phyloP scores from a whole-genome alignment of 2,329 filamentous ascomycete genomes.

The Colletotrichum magnum region DNA sequence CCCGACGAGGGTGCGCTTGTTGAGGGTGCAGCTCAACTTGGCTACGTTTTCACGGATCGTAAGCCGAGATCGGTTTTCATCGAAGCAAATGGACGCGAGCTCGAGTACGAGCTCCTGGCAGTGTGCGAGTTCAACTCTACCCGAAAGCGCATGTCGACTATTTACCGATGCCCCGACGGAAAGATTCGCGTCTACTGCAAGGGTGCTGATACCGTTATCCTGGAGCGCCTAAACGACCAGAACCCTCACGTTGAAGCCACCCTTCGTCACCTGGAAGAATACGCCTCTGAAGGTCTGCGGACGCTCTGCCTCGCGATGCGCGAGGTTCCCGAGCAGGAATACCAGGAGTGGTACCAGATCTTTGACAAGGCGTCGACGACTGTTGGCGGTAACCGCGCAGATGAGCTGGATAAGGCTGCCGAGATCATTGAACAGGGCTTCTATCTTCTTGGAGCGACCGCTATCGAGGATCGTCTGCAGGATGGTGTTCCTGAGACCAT shows the following conservation, averaged over 20 bases:
- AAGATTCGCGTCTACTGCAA: slow-evolving; percentile 96
- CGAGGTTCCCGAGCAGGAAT: slow-evolving; percentile 91
- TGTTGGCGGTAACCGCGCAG: slow-evolving; percentile 90
- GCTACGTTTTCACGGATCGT: slow-evolving; percentile 91
- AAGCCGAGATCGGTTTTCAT: slow-evolving; percentile 93
- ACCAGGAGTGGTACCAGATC: slow-evolving; percentile 86
- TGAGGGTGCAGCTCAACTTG: slow-evolving; percentile 86
- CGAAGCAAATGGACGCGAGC: slow-evolving; percentile 77
- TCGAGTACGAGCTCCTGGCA: slow-evolving; percentile 90
- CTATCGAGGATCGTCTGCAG: slow-evolving; percentile 96
- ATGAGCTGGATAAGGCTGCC: slow-evolving; percentile 96
- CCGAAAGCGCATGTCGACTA: slow-evolving; percentile 96
- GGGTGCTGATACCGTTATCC: slow-evolving; percentile 96
- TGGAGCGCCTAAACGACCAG: slow-evolving; percentile 87
- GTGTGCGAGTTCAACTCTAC: slow-evolving; percentile 99
- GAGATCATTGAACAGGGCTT: slow-evolving; percentile 96
- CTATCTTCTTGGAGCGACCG: slow-evolving; percentile 91
- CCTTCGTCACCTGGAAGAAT: slow-evolving; percentile 95
- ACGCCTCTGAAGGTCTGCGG: slow-evolving; percentile 94
- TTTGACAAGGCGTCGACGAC: slow-evolving; percentile 92
- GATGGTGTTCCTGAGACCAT: slow-evolving; percentile 99
- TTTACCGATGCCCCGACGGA: slow-evolving; percentile 96
- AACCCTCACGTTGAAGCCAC: slow-evolving; percentile 93
- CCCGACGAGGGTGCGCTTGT: slow-evolving; percentile 98
- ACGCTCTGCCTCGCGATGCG: slow-evolving; percentile 96